phyloP scores from a whole-genome alignment of 108 stramenopile genomes.

The Cyclotella kingstonii region DNA sequence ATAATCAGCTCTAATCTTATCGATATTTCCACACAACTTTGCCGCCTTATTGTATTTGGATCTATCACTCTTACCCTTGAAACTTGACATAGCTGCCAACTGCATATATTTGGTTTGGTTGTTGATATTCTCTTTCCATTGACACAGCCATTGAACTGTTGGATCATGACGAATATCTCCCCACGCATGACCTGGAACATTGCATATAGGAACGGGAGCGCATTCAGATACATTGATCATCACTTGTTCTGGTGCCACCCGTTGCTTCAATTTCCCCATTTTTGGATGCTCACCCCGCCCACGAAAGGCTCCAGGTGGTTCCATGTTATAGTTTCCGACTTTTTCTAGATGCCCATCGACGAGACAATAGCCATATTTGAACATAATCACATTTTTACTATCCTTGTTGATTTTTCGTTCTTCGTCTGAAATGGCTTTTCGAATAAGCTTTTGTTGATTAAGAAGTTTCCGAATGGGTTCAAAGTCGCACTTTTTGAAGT shows the following conservation, averaged over 20 bases:
- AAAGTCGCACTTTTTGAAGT: conserved; percentile 95
- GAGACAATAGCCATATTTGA: conserved; percentile 87
- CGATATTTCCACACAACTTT: conserved; percentile 94
- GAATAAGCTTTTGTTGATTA: conserved; percentile 85
- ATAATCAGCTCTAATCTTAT: conserved; percentile 90
- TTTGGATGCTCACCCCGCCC: conserved; percentile 99
- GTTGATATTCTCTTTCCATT: conserved; percentile 98
- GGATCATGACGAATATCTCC: conserved; percentile 94
- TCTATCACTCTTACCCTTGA: conserved; percentile 98
- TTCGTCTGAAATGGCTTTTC: conserved; percentile 92
- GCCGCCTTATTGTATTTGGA: conserved; percentile 99
- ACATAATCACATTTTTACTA: conserved; percentile 75
- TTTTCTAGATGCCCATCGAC: conserved; percentile 98
- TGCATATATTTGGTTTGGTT: conserved; percentile 97
- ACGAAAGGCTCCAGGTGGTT: conserved; percentile 98
- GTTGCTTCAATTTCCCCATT: conserved; percentile 96
- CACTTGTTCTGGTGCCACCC: conserved; percentile 90
- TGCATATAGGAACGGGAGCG: conserved; percentile 86
- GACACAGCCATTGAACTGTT: conserved; percentile 95
- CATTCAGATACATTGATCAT: conserved; percentile 83
- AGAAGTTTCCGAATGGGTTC: conserved; percentile 82
- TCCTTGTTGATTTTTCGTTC: conserved; percentile 91
- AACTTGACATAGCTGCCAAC: conserved; percentile 93
- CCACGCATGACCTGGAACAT: conserved; percentile 96
- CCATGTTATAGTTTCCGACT: conserved; percentile 90